These are phyloP conservation scores for Neurospora pannonica DNA, from an alignment of 495 filamentous ascomycete species.

Conservation along the genomic window DNA sequence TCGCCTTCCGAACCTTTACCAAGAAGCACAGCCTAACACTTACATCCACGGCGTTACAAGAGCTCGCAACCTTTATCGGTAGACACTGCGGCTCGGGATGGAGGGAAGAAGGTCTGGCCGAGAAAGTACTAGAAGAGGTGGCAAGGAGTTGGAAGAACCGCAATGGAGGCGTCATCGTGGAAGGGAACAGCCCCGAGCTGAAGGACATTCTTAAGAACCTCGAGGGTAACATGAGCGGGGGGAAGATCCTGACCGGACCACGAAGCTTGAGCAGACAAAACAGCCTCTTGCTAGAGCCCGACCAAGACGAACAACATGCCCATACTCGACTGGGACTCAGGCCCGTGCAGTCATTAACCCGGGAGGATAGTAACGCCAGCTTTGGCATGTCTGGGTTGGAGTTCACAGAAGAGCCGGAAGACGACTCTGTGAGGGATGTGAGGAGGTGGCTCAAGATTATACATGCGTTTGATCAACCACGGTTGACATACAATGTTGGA, in stretches of 20 bases:
- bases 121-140: constrained; percentile 84
- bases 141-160: constrained; percentile 83
- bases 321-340: constrained; percentile 35
- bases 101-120: constrained; percentile 89
- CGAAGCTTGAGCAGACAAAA: constrained; percentile 48
- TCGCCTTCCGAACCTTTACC: constrained; percentile 92
- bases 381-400: constrained; percentile 53
- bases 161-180: constrained; percentile 77
- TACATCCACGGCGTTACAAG: constrained; percentile 75
- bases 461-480: constrained; percentile 76
- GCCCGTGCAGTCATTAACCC: constrained; percentile 25
- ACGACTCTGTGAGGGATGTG: constrained; percentile 48
- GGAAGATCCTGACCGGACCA: constrained; percentile 45
- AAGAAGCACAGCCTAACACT: constrained; percentile 96
- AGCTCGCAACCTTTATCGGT: constrained; percentile 80
- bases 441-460: constrained; percentile 72
- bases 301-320: constrained; percentile 28
- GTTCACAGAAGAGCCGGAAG: constrained; percentile 52
- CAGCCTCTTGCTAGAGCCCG: constrained; percentile 39
- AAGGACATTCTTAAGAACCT: constrained; percentile 71
- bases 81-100: constrained; percentile 91
- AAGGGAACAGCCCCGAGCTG: constrained; percentile 65
- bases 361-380: constrained; percentile 53
- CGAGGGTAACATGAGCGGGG: constrained; percentile 76
- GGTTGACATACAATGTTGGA: constrained; percentile 69